Conservation (phyloP, 2,329 filamentous ascomycete genomes). For the Chrysosporium queenslandicum region DNA sequence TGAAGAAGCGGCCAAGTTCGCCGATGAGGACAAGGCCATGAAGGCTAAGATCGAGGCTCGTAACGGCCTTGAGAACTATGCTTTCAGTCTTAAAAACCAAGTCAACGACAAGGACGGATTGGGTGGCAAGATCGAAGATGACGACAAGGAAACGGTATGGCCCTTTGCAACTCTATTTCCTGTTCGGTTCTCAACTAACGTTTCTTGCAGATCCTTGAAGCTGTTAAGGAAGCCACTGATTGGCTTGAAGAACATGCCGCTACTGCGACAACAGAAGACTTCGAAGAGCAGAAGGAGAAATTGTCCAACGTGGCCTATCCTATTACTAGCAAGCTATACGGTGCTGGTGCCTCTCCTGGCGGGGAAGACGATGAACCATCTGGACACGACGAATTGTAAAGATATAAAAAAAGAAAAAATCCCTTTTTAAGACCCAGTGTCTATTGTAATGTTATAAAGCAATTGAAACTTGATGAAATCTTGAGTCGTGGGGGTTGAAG, state of each 20-base stretch:
- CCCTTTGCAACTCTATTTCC: conserved; percentile 11
- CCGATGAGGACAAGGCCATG: conserved; percentile 97
- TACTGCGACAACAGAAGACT: conserved; percentile 80
- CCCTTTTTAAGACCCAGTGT: conserved; percentile 2
- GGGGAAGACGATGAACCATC: conserved; percentile 61
- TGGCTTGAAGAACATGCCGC: conserved; percentile 95
- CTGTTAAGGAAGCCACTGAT: conserved; percentile 91
- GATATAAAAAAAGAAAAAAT: conserved; percentile 10
- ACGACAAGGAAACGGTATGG: conserved; percentile 90
- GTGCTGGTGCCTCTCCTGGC: conserved; percentile 48
- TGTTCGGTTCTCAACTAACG: conserved; percentile 24
- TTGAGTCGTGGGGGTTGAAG: background rate
- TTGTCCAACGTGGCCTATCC: conserved; percentile 92
- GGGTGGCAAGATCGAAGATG: conserved; percentile 94
- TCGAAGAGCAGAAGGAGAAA: conserved; percentile 99
- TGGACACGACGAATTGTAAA: conserved; percentile 69
- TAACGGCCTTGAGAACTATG: conserved; percentile 97
- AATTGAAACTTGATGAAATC: conserved; percentile 8
- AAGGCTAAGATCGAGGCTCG: conserved; percentile 93
- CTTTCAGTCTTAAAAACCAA: conserved; percentile 98
- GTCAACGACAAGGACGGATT: conserved; percentile 93
- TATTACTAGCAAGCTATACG: conserved; percentile 97
- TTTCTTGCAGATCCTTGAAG: conserved; percentile 60
- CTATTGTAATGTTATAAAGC: conserved; percentile 12
- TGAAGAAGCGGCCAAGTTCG: conserved; percentile 93